Evolutionary conservation across 2,329 filamentous ascomycete species (phyloP), one percentile per base, ranked within the genome.

Genomic region (Elsinoe ampelina): DNA sequence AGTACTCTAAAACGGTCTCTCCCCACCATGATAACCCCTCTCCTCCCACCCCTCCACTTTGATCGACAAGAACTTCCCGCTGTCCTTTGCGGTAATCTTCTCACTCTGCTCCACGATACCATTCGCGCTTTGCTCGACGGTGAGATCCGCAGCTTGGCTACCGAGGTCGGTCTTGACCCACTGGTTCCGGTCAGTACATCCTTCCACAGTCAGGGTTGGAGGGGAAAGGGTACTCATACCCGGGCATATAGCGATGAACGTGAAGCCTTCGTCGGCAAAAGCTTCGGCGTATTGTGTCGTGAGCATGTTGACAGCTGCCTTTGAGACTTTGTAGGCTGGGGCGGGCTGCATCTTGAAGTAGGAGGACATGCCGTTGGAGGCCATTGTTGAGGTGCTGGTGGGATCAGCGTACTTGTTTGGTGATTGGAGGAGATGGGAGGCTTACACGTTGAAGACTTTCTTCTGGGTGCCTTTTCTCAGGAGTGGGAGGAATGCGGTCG

Each of bases 61-160:
- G 19, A 75, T 70, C 43, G 73, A 73, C 12, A 70, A 22, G 42
- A 80, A 84, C 60, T 74, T 80, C 11, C 76, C 76, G 60, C 70
- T 75, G 30, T 71, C 68, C 54, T 70, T 67, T 2, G 71, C 67
- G 0, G 66, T 72, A 7, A 69, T 20, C 7, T 55, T 64, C 13
- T 75, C 61, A 1, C 84, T 67, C 58, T 82, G 79, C 1, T 70
- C 67, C 36, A 72, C 60, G 3, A 72, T 65, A 0, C 67, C 69
- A 5, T 69, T 64, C 0, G 70, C 70, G 4, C 75, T 74, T 1
- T 66, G 62, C 17, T 72, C 69, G 2, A 72, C 66, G 0, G 69
- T 63, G 1, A 78, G 63, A 61, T 78, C 74, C 4, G 76, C 75
- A 6, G 62, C 47, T 0, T 65, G 51, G 17, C 68, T 65, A 10